Evolutionary conservation across 2,329 filamentous ascomycete genomes (phyloP).

Genomic region (Podosphaera leucotricha): DNA sequence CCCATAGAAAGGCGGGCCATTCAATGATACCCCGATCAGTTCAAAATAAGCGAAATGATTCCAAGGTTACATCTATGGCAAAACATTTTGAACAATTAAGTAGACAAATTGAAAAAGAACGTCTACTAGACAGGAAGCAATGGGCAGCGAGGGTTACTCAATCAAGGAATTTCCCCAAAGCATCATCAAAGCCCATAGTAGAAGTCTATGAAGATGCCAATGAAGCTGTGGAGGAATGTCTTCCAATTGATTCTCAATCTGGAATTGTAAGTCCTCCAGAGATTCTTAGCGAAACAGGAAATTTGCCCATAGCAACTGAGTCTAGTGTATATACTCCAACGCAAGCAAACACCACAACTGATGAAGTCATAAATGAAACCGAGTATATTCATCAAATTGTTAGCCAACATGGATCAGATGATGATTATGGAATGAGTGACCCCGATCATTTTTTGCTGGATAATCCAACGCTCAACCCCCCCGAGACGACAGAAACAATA

Average conservation of each 20-base stretch:
- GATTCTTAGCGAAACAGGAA: slow-evolving; percentile 10
- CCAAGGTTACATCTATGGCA: slow-evolving; percentile 74
- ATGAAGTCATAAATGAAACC: slow-evolving; percentile 14
- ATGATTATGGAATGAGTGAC: slow-evolving; percentile 47
- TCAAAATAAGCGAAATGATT: slow-evolving; percentile 40
- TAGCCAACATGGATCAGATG: slow-evolving; percentile 40
- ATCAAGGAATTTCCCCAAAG: slow-evolving; percentile 66
- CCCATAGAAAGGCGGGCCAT: slow-evolving; percentile 26
- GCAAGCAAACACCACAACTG: slow-evolving; percentile 10
- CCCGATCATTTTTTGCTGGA: slow-evolving; percentile 45
- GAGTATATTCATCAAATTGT: slow-evolving; percentile 24
- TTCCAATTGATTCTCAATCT: slow-evolving; percentile 37
- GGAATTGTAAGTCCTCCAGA: slow-evolving; percentile 16
- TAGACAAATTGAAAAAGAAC: slow-evolving; percentile 72
- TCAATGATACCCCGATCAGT: slow-evolving; percentile 82
- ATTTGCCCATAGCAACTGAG: slow-evolving; percentile 6
- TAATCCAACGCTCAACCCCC: slow-evolving; percentile 39
- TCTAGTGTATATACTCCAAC: slow-evolving; percentile 11
- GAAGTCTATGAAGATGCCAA: slow-evolving; percentile 88
- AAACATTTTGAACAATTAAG: slow-evolving; percentile 94
- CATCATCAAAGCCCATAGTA: slow-evolving; percentile 84
- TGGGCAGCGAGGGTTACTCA: slow-evolving; percentile 51
- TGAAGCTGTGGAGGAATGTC: slow-evolving; percentile 69
- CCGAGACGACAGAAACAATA: slow-evolving; percentile 37
- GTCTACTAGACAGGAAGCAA: slow-evolving; percentile 63